These are phyloP conservation scores for Solanum paucissectum DNA, from an alignment of 257 asterid species.

Conservation along the genomic window DNA sequence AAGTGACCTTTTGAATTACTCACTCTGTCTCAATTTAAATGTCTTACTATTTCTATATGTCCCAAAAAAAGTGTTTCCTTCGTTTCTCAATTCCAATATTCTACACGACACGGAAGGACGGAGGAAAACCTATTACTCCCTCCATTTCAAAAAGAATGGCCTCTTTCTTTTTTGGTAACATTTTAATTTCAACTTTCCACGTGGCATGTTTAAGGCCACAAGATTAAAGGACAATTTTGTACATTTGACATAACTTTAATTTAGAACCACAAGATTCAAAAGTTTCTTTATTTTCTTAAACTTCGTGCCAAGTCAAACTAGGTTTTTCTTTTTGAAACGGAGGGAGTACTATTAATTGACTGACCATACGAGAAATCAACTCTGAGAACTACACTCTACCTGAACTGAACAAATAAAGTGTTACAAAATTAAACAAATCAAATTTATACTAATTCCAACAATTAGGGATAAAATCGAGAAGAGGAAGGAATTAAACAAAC, in stretches of 20 bases:
- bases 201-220: no score
- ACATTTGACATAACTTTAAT: no score
- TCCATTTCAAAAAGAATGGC: no score
- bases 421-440: neutral
- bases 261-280: no score
- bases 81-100: no score
- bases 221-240: no score
- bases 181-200: no score
- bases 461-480: neutral
- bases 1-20: neutral
- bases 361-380: neutral
- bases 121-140: neutral
- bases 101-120: neutral
- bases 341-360: neutral
- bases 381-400: neutral
- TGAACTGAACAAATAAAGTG: neutral
- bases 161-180: no score
- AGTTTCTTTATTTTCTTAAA: no score
- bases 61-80: neutral
- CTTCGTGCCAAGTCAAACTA: no score
- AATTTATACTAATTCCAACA: neutral
- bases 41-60: neutral
- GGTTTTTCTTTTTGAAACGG: no score
- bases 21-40: neutral
- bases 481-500: conserved; percentile 4